Evolutionary conservation across 176 grass and related monocot species (phyloP).

Genomic region (Aegilops sharonensis): DNA sequence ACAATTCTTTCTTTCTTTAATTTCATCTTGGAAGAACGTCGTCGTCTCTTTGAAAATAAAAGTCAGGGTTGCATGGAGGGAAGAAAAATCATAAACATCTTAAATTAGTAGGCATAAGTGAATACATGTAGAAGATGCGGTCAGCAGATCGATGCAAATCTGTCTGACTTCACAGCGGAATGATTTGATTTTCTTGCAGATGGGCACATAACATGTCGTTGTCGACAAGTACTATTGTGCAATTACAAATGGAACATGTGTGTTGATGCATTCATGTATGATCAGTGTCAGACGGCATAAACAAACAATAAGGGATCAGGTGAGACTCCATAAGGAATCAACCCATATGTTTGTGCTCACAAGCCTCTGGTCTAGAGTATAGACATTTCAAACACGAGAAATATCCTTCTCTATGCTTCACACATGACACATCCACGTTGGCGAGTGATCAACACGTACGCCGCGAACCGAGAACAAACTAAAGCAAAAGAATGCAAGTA

Average conservation of each 20-base stretch:
- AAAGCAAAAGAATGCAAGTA: slow-evolving; percentile 9
- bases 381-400: background rate
- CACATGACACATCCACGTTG: too few relatives aligned
- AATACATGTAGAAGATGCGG: background rate
- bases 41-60: background rate
- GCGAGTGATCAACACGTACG: slow-evolving; percentile 22
- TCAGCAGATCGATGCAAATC: background rate
- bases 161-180: background rate
- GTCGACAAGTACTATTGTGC: background rate
- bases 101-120: background rate
- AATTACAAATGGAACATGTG: background rate
- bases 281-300: background rate
- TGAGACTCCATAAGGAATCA: too few relatives aligned
- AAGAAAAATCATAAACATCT: too few relatives aligned
- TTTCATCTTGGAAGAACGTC: background rate
- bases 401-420: too few relatives aligned
- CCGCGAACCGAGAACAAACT: background rate
- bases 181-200: too few relatives aligned
- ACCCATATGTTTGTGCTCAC: background rate
- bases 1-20: too few relatives aligned
- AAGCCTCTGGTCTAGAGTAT: background rate
- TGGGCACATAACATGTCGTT: background rate
- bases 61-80: background rate
- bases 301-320: background rate
- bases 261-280: background rate